Base-by-base conservation (phyloP, 106 monocot species). In the Apostasia shenzhenica region DNA sequence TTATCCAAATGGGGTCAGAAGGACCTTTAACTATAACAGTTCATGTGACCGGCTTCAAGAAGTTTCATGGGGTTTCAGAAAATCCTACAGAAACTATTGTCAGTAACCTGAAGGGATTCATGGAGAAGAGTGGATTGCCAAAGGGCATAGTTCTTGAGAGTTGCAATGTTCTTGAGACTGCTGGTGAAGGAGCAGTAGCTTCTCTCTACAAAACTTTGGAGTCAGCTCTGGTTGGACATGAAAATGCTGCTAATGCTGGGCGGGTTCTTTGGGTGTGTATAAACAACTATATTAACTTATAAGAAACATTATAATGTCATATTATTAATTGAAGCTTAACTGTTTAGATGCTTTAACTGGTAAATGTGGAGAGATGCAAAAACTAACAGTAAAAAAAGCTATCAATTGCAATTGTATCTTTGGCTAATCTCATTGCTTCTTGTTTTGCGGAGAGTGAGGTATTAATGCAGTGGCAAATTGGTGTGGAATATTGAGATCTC, bases 41-140 rank as follows among this genome's bases (percentile, higher is more conserved):
- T 68, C 89, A 97, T 71, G 67, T 97, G 63, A 97, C 92, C 2
- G 97, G 97, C 46, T 97, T 97, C 75, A 97, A 92, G 73, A 97
- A 87, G 69, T 97, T 97, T 58, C 82, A 92, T 77, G 92, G 97
- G 59, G 97, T 97, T 41, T 76, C 86, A 9, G 86, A 92, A 52
- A 97, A 97, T 70, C 97, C 97, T 48, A 97, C 97, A 2, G 97
- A 97, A 79, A 89, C 70, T 54, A 89, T 97, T 72, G 89, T 87
- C 5, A 67, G 58, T 51, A 92, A 97, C 77, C 73, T 97, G 66
- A 87, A 81, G 75, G 64, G 47, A 6, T 92, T 75, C 61, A 81
- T 97, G 80, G 56, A 81, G 71, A 89, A 87, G 61, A 89, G 66
- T 37, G 95, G 86, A 61, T 68, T 81, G 5, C 86, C 92, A 43